phyloP scores from a whole-genome alignment of 441 rosid genomes.

The Adansonia grandidieri region DNA sequence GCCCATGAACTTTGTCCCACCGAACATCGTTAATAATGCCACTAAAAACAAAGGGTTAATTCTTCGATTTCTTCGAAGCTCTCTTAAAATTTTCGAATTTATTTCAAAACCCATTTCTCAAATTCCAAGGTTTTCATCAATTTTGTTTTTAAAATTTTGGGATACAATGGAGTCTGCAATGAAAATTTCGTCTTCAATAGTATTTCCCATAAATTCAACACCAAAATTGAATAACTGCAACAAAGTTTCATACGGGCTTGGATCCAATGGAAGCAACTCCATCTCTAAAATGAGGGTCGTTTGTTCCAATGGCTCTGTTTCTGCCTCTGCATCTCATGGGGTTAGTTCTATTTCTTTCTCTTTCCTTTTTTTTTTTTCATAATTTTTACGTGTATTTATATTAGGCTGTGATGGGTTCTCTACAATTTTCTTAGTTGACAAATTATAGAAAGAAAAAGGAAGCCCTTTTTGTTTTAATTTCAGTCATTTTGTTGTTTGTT shows the following conservation, averaged over 20 bases:
- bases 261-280: constrained; percentile 23
- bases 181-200: constrained; percentile 32
- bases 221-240: constrained; percentile 22
- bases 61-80: constrained; percentile 41
- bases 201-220: constrained; percentile 36
- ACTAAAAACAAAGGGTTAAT: not conserved
- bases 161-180: constrained; percentile 37
- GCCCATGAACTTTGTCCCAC: too few species aligned
- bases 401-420: not conserved
- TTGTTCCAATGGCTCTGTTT: constrained; percentile 50
- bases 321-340: constrained; percentile 47
- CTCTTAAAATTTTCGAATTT: not conserved
- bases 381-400: not conserved
- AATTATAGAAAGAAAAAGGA: not conserved
- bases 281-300: constrained; percentile 26
- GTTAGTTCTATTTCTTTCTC: constrained; percentile 32
- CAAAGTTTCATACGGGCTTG: constrained; percentile 24
- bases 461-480: not conserved
- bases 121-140: not conserved
- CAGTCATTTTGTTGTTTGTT: not conserved
- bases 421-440: not conserved
- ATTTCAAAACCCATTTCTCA: not conserved
- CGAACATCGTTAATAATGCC: too few species aligned
- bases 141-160: not conserved
- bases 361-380: not conserved